phyloP scores from a whole-genome alignment of 2,329 filamentous ascomycete genomes.

The Diaporthe ilicicola region DNA sequence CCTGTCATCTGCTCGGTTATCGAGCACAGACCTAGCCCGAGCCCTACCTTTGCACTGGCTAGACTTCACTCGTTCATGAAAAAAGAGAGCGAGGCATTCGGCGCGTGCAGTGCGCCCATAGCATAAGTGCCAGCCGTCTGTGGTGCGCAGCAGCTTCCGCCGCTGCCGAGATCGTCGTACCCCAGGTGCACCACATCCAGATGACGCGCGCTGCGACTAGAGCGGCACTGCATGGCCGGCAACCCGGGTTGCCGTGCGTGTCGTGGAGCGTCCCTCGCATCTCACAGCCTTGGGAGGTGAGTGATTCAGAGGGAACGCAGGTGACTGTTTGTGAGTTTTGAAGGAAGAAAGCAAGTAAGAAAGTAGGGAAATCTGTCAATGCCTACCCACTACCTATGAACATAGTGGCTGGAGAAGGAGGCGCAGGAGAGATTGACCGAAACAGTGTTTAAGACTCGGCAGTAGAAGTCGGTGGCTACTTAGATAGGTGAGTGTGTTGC shows the following conservation, averaged over 20 bases:
- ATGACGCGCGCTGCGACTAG: background rate
- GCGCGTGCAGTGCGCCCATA: background rate
- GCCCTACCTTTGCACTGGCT: background rate
- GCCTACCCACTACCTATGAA: too few species aligned
- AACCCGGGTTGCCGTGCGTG: background rate
- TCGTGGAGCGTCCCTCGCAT: background rate
- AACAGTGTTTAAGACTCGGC: too few species aligned
- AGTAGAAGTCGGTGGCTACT: too few species aligned
- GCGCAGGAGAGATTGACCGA: too few species aligned
- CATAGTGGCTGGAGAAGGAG: too few species aligned
- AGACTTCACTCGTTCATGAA: background rate
- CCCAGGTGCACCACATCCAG: background rate
- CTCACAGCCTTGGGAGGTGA: background rate
- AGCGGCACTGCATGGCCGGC: background rate
- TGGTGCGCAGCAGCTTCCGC: background rate
- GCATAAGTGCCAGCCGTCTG: background rate
- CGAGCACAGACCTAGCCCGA: background rate
- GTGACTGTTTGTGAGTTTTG: background rate
- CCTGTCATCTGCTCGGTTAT: background rate
- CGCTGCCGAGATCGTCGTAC: background rate
- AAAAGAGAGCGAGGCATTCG: background rate
- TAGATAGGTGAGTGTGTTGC: too few species aligned
- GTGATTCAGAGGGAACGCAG: background rate
- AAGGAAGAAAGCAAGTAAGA: background rate
- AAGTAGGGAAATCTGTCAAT: too few species aligned